These are phyloP conservation scores for Claviceps citrina DNA, from an alignment of 2,329 filamentous ascomycete genomes.

Conservation along the genomic window DNA sequence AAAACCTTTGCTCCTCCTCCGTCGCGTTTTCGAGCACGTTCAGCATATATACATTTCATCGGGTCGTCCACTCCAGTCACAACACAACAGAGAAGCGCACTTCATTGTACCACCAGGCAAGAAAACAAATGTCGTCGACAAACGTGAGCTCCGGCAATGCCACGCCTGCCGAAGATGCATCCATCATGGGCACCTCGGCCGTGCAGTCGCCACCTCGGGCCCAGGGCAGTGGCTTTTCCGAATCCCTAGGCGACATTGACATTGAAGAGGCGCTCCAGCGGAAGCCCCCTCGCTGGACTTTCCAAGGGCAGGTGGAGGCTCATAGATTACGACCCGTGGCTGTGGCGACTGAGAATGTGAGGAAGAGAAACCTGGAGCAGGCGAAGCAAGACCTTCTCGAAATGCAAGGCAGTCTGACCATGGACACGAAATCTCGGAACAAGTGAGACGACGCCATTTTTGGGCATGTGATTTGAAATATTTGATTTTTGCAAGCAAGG, in stretches of 20 bases:
- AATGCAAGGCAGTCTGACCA: constrained; percentile 14
- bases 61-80: no score
- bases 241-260: constrained; percentile 24
- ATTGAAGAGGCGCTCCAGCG: constrained; percentile 28
- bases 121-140: not conserved
- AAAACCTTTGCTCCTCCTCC: no score
- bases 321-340: constrained; percentile 14
- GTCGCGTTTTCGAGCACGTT: no score
- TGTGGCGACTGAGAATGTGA: constrained; percentile 17
- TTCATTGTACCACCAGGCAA: not conserved
- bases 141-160: not conserved
- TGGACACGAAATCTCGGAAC: not conserved
- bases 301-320: constrained; percentile 21
- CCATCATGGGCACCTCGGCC: not conserved
- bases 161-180: not conserved
- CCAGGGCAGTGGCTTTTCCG: constrained; percentile 21
- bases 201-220: constrained; percentile 18
- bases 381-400: constrained; percentile 32
- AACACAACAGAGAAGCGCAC: no score
- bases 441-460: not conserved
- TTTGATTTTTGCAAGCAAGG: not conserved
- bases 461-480: not conserved
- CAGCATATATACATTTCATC: no score
- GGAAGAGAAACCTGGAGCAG: constrained; percentile 27
- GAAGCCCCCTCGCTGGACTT: constrained; percentile 27